phyloP scores from a whole-genome alignment of 352 stramenopile species.

The Pythium vanterpoolii region DNA sequence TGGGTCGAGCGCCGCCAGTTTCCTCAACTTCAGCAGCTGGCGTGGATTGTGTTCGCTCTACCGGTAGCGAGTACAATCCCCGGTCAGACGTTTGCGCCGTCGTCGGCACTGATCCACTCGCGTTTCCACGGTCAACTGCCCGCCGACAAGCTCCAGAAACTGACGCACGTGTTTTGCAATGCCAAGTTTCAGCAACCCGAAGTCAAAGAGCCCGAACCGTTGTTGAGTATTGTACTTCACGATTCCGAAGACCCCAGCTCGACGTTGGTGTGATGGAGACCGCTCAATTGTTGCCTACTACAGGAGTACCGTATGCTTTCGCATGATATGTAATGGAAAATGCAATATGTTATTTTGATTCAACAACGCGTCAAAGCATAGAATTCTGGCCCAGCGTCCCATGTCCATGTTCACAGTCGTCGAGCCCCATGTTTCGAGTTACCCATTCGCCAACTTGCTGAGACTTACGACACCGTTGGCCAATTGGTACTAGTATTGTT shows the following conservation, averaged over 20 bases:
- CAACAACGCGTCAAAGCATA: no score
- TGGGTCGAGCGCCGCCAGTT: conserved; percentile 59
- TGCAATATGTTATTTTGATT: no score
- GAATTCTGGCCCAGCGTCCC: no score
- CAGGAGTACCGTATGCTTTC: no score
- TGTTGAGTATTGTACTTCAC: conserved; percentile 22
- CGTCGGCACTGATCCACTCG: conserved; percentile 33
- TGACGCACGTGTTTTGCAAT: conserved; percentile 67
- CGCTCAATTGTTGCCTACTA: not conserved
- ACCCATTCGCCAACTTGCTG: no score
- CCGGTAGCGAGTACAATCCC: conserved; percentile 40
- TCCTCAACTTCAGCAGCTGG: conserved; percentile 55
- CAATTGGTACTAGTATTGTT: no score
- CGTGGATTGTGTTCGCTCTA: conserved; percentile 50
- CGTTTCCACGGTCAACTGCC: conserved; percentile 40
- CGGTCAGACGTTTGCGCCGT: conserved; percentile 33
- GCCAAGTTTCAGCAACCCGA: conserved; percentile 27
- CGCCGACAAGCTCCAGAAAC: conserved; percentile 44
- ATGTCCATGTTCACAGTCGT: no score
- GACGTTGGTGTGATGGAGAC: conserved; percentile 13
- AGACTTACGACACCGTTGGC: no score
- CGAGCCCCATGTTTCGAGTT: no score
- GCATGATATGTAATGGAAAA: no score
- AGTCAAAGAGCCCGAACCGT: conserved; percentile 21
- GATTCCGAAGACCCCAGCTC: conserved; percentile 20